Evolutionary conservation across 73 alveolate species (phyloP), one percentile per base, ranked within the genome.

Genomic region (Effrenium voratum): DNA sequence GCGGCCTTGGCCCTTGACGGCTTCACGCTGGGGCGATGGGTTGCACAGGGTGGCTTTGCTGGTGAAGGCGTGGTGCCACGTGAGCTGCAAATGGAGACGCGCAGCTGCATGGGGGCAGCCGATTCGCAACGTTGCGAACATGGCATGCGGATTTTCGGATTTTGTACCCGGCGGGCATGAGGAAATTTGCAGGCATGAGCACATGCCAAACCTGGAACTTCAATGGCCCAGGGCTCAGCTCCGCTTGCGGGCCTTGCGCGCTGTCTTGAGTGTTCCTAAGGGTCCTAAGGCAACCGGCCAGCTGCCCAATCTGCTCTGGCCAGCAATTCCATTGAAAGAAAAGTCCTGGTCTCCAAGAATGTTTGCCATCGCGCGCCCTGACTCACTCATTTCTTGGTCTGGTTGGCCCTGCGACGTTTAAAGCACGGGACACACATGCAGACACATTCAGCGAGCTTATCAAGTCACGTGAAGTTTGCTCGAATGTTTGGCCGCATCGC

Each of bases 31-130:
- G 98, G 98, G 38, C 91, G 98, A 28, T 91, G 98, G 98, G 98
- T 91, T 47, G 98, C 98, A 24, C 98, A 91, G 47, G 98, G 98
- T 5, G 98, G 98, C 84, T 91, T 73, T 34, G 98, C 98, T 24
- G 98, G 98, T 75, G 98, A 91, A 49, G 98, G 98, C 32, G 98
- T 91, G 59, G 98, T 91, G 47, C 98, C 98, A 4, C 50, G 49
- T 6, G 91, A 91, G 80, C 50, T 91, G 98, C 98, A 91, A 80
- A 91, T 73, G 98, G 98, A 91, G 98, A 81, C 8, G n/a, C 91
- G 8, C 46, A 44, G 68, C 86, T 5, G 86, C 4, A 66, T n/a
- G n/a, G n/a, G n/a, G n/a, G n/a, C n/a, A n/a, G n/a, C n/a, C n/a
- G n/a, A n/a, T n/a, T n/a, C n/a, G n/a, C n/a, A n/a, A n/a, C n/a